Conservation (phyloP, 163 green algal species). For the Volvox carteri region DNA sequence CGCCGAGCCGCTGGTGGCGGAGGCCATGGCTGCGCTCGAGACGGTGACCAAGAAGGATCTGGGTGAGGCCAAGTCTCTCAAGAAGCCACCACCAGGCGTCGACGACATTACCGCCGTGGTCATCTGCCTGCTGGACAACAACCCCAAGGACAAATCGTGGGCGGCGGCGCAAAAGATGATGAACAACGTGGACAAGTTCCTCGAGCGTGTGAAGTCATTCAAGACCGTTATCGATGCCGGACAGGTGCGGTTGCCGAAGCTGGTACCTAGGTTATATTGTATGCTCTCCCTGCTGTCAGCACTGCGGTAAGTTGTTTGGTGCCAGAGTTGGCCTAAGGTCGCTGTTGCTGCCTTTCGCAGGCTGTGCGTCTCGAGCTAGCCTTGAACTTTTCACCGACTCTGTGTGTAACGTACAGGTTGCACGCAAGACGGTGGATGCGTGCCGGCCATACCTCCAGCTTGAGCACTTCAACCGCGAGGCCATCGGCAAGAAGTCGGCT, state of each 20-base stretch:
- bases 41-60: slow-evolving; percentile 91
- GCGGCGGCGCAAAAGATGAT: slow-evolving; percentile 85
- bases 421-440: slow-evolving; percentile 86
- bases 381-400: too few species aligned
- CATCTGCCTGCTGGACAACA: slow-evolving; percentile 87
- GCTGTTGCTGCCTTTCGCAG: too few species aligned
- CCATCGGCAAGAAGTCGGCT: slow-evolving; percentile 86
- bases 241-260: slow-evolving; percentile 62
- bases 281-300: too few species aligned
- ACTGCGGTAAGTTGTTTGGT: too few species aligned
- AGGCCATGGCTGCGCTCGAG: slow-evolving; percentile 86
- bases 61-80: slow-evolving; percentile 89
- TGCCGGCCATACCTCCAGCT: slow-evolving; percentile 75
- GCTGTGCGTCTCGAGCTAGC: too few species aligned
- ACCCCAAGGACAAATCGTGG: slow-evolving; percentile 91
- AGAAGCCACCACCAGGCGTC: slow-evolving; percentile 87
- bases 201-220: slow-evolving; percentile 84
- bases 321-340: too few species aligned
- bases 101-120: slow-evolving; percentile 91
- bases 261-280: not conserved
- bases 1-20: slow-evolving; percentile 83
- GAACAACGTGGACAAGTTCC: slow-evolving; percentile 90
- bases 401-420: slow-evolving; percentile 33
- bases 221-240: slow-evolving; percentile 85
- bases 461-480: slow-evolving; percentile 80